Base-by-base conservation (phyloP, 768 basidiomycete species). In the Leccinum variicolor region DNA sequence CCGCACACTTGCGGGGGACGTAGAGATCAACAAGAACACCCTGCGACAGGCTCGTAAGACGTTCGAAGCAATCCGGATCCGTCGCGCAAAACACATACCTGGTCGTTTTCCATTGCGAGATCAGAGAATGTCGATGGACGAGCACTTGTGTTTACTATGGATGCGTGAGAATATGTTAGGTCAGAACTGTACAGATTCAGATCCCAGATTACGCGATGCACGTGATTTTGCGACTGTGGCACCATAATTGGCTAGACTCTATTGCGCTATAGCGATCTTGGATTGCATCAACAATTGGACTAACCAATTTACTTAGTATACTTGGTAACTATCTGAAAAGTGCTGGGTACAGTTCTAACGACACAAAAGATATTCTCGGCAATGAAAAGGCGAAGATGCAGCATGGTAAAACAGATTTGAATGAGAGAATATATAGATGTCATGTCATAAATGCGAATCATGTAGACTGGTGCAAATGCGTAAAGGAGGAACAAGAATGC, bases 1-100 rank as follows among this genome's bases (percentile, higher is more conserved):
- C 94, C 73, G 94, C 86, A 76, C 97, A 98, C 79, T 98, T 98
- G 84, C 97, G 92, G 77, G 97, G 97, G 73, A 98, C 95, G 81
- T 99, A 99, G 78, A 99, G 94, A 84, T 98, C 97, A 73, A 99
- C 97, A 76, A 99, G 95, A 74, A 92, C 82, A 79, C 97, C 96
- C 92, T 97, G 56, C 36, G 39, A 46, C 53, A 5, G 17, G 53
- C 28, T 50, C 36, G 51, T 66, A 51, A 60, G 60, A 34, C 8
- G 8, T 29, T 19, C n/a, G 31, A 25, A 21, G 2, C 14, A 41
- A 53, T 13, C 23, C 10, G 10, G 17, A 7, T 3, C 1, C 13
- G 14, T 43, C 19, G 19, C 48, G 17, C 5, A 15, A 19, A 53
- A 28, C 19, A 76, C 86, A 61, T 71, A 90, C 91, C 78, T 87